phyloP scores from a whole-genome alignment of 345 rosid genomes.

The Alliaria petiolata region DNA sequence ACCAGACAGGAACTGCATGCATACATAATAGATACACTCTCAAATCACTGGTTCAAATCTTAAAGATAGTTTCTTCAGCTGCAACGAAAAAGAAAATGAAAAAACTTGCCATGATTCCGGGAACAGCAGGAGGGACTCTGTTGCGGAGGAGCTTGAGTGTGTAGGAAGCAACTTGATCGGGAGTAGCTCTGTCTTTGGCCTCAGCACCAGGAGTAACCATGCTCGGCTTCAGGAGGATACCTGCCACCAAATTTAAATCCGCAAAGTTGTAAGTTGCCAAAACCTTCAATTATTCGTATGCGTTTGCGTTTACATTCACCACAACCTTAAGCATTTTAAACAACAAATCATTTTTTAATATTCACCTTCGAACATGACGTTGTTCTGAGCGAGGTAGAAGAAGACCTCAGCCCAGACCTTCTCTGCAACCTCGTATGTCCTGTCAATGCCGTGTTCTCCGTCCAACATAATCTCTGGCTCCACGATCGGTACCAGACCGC shows the following conservation, averaged over 20 bases:
- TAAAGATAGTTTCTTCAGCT: neutral
- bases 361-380: constrained; percentile 80
- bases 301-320: no score
- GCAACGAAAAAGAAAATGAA: neutral
- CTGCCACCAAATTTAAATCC: neutral
- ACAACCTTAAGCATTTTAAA: neutral
- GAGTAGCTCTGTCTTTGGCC: constrained; percentile 74
- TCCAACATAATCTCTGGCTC: constrained; percentile 96
- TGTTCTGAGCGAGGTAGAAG: constrained; percentile 92
- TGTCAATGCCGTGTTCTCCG: constrained; percentile 84
- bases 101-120: constrained; percentile 84
- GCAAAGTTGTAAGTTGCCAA: neutral
- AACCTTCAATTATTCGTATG: no score
- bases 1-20: constrained; percentile 84
- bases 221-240: constrained; percentile 92
- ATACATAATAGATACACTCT: no score
- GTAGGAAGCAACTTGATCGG: constrained; percentile 77
- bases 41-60: neutral
- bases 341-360: neutral
- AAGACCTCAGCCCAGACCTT: constrained; percentile 97
- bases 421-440: constrained; percentile 84
- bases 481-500: constrained; percentile 93
- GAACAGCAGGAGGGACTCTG: constrained; percentile 88
- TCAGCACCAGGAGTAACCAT: constrained; percentile 99
- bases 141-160: constrained; percentile 82